Percentiles rank a stretch among this genome's conserved stretches.
Conservation (phyloP, 208 protist genomes). For the Leptomonas seymouri region DNA sequence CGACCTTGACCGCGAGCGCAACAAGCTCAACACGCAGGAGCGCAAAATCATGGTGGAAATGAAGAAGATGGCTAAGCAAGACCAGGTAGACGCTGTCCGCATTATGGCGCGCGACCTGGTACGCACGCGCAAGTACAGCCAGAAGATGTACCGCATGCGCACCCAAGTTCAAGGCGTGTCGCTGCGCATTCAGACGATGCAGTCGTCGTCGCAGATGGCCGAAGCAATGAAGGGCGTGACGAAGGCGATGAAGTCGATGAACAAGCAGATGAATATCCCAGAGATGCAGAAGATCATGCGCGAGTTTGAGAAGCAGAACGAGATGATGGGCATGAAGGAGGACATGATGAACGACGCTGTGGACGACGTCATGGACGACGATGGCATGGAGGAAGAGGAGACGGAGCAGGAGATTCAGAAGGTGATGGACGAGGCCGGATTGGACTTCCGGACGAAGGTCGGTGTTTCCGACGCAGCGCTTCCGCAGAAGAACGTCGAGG, state of each 20-base stretch:
- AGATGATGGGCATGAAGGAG: slow-evolving; percentile 98
- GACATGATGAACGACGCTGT: slow-evolving; percentile 98
- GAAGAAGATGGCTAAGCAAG: slow-evolving; percentile 96
- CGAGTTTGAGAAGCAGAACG: slow-evolving; percentile 98
- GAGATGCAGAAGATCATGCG: slow-evolving; percentile 98
- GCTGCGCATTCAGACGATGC: slow-evolving; percentile 95
- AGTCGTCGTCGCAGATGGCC: slow-evolving; percentile 89
- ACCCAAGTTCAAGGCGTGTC: slow-evolving; percentile 97
- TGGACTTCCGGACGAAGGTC: slow-evolving; percentile 88
- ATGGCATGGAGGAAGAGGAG: slow-evolving; percentile 92
- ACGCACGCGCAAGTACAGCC: slow-evolving; percentile 94
- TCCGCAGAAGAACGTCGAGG: slow-evolving; percentile 45
- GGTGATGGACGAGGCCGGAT: slow-evolving; percentile 91
- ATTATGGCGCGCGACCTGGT: slow-evolving; percentile 99
- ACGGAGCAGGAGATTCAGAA: slow-evolving; percentile 91
- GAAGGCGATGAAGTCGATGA: slow-evolving; percentile 95
- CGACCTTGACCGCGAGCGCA: slow-evolving; percentile 96
- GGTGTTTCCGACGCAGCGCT: slow-evolving; percentile 55
- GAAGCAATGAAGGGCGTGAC: slow-evolving; percentile 92
- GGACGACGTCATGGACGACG: slow-evolving; percentile 92
- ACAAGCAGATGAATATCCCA: slow-evolving; percentile 97
- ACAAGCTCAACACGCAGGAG: slow-evolving; percentile 94
- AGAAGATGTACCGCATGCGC: slow-evolving; percentile 98
- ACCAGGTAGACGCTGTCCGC: slow-evolving; percentile 95
- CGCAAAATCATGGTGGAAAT: slow-evolving; percentile 97